These are phyloP conservation scores for Nitzschia sp. DNA, from an alignment of 108 stramenopile species.

Conservation along the genomic window DNA sequence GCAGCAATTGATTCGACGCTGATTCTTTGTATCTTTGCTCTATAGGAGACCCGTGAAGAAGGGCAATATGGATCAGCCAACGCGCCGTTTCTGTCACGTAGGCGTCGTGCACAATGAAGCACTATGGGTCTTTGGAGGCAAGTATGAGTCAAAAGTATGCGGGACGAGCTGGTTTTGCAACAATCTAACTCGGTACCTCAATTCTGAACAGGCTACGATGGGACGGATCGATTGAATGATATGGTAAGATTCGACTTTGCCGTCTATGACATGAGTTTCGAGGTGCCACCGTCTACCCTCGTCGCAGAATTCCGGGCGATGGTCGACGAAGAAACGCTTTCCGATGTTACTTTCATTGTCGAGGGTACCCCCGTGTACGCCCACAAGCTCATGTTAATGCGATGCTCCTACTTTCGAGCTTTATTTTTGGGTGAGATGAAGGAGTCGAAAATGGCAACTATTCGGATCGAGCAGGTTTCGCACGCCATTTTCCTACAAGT, in stretches of 20 bases:
- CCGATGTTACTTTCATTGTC: slow-evolving; percentile 94
- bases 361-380: slow-evolving; percentile 86
- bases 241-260: slow-evolving; percentile 83
- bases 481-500: slow-evolving; percentile 86
- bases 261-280: slow-evolving; percentile 56
- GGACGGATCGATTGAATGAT: slow-evolving; percentile 91
- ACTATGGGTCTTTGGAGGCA: slow-evolving; percentile 93
- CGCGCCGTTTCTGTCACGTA: slow-evolving; percentile 94
- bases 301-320: slow-evolving; percentile 82
- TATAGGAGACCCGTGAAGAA: slow-evolving; percentile 33
- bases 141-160: too few species aligned
- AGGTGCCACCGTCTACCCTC: slow-evolving; percentile 82
- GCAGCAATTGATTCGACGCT: not conserved
- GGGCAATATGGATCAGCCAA: slow-evolving; percentile 27
- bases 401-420: slow-evolving; percentile 92
- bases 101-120: slow-evolving; percentile 64
- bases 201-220: too few species aligned
- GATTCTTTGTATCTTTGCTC: not conserved
- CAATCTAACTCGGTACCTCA: too few species aligned
- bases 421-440: slow-evolving; percentile 90
- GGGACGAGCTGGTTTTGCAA: too few species aligned
- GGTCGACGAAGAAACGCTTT: slow-evolving; percentile 81
- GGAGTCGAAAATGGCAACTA: slow-evolving; percentile 72
- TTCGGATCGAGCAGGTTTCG: slow-evolving; percentile 66
- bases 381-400: slow-evolving; percentile 92